Conservation (phyloP, 2,329 filamentous ascomycete species). For the Calonectria fujianensis region DNA sequence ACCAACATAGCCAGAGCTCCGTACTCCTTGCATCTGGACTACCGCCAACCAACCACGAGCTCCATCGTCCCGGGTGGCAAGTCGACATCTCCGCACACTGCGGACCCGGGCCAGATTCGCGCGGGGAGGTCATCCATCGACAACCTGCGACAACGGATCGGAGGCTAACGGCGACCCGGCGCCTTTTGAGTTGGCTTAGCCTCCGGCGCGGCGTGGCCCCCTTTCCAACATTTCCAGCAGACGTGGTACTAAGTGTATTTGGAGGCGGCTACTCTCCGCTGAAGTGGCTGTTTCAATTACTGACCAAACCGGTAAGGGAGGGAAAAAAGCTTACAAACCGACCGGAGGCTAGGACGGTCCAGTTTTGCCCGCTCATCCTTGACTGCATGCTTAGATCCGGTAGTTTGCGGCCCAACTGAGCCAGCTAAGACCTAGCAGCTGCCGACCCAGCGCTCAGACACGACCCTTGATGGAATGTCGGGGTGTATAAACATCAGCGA, state of each 20-base stretch:
- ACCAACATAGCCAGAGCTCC: neutral
- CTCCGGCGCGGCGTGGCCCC: neutral
- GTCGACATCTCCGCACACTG: neutral
- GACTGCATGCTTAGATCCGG: neutral
- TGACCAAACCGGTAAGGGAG: neutral
- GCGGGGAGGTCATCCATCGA: neutral
- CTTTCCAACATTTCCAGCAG: neutral
- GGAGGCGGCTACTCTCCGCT: neutral
- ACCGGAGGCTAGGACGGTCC: neutral
- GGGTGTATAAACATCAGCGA: neutral
- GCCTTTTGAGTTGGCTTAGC: neutral
- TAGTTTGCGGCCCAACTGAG: conserved; percentile 9
- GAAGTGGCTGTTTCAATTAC: neutral
- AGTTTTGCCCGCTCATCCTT: conserved; percentile 3
- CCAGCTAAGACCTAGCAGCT: neutral
- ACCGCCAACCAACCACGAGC: neutral
- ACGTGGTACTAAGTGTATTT: neutral
- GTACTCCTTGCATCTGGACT: neutral
- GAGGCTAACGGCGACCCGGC: neutral
- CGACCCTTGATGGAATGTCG: neutral
- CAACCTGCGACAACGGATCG: conserved; percentile 15
- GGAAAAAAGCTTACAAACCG: neutral
- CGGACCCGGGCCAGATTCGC: neutral
- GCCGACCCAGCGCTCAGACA: neutral
- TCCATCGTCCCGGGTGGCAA: neutral